Evolutionary conservation across 2,329 filamentous ascomycete species (phyloP).

Genomic region (Tolypocladium amazonense): DNA sequence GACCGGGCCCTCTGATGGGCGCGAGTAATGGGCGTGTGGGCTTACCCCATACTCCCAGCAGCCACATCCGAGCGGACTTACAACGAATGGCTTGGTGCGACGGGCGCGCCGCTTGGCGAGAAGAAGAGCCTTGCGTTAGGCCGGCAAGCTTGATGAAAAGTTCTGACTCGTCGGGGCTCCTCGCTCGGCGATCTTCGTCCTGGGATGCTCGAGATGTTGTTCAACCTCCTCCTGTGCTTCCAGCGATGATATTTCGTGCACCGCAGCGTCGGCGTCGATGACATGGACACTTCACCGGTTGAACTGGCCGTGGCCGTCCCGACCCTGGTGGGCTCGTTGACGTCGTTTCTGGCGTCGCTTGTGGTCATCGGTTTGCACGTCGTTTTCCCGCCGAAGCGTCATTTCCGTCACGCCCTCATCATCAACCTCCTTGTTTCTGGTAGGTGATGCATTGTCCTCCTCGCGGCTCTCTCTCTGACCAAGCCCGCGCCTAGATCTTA

Average conservation of each 20-base stretch:
- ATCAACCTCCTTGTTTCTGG: constrained; percentile 8
- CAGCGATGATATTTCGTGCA: neutral
- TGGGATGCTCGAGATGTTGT: neutral
- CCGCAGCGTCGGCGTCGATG: neutral
- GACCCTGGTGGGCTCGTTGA: constrained; percentile 4
- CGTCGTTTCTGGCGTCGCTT: constrained; percentile 3
- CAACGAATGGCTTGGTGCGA: neutral
- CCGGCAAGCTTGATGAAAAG: neutral
- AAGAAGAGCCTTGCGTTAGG: neutral
- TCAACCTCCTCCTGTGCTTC: neutral
- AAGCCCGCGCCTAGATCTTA: constrained; percentile 18
- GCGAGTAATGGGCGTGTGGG: neutral
- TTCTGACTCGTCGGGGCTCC: neutral
- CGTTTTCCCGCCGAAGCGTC: constrained; percentile 2
- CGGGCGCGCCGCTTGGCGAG: neutral
- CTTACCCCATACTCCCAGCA: neutral
- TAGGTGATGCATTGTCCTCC: neutral
- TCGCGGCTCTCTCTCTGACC: neutral
- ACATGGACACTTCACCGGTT: neutral
- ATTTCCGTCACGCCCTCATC: constrained; percentile 8
- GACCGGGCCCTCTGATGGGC: neutral
- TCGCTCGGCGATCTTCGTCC: no score
- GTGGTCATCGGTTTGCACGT: constrained; percentile 3
- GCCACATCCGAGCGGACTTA: neutral
- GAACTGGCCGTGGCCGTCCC: constrained; percentile 1